phyloP scores from a whole-genome alignment of 139 green algal species.

The Raphidocelis subcapitata region DNA sequence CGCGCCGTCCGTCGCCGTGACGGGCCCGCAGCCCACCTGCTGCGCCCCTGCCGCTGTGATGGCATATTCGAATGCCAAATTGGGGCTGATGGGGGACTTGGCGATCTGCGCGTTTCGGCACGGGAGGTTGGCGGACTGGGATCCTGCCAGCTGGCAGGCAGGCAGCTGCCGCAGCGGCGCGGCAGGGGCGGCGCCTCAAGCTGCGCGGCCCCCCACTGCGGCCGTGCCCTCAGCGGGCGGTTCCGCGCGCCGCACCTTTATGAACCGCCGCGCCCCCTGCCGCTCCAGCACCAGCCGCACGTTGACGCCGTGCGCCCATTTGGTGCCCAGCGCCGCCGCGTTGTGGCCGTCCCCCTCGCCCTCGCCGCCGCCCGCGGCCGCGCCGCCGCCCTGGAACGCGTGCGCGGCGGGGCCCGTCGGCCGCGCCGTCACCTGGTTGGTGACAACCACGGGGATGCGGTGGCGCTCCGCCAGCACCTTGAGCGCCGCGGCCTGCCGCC shows the following conservation, averaged over 20 bases:
- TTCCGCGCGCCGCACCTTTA: constrained; percentile 1
- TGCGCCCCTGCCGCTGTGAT: constrained; percentile 5
- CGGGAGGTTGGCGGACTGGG: too few relatives aligned
- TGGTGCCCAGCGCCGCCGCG: constrained; percentile 83
- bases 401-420: background rate
- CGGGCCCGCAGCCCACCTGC: background rate
- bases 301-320: constrained; percentile 94
- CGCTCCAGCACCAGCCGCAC: constrained; percentile 79
- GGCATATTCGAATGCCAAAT: constrained; percentile 4
- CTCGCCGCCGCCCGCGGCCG: constrained; percentile 9
- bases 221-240: background rate
- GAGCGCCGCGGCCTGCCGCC: constrained; percentile 64
- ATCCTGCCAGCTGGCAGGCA: too few relatives aligned
- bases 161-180: constrained; percentile 1
- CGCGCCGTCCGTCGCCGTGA: too few relatives aligned
- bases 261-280: constrained; percentile 29
- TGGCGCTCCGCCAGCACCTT: constrained; percentile 80
- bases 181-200: background rate
- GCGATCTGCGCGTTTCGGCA: too few relatives aligned
- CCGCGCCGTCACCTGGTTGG: constrained; percentile 48
- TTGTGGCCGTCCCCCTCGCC: constrained; percentile 29
- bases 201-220: background rate
- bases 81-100: constrained; percentile 22
- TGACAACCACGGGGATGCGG: constrained; percentile 71
- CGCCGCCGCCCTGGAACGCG: constrained; percentile 1